Conservation (phyloP, 225 moss, liverwort and hornwort species). For the Neckera pumila region DNA sequence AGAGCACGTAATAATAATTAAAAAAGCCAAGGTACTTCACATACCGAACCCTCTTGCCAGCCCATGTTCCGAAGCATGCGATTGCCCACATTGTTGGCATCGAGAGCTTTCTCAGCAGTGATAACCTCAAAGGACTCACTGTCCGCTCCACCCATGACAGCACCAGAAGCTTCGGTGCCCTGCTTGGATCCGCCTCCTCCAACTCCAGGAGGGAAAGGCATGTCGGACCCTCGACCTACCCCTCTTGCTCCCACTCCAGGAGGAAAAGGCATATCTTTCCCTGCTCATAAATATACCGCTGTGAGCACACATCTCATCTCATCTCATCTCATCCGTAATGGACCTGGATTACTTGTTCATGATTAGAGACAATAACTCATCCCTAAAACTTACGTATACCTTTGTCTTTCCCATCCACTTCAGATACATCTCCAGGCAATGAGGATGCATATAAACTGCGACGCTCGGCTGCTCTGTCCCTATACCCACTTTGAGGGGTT, state of each 20-base stretch:
- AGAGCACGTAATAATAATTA: neutral
- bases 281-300: slow-evolving; percentile 44
- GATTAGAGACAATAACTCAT: slow-evolving; percentile 39
- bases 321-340: slow-evolving; percentile 21
- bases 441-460: slow-evolving; percentile 82
- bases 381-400: slow-evolving; percentile 48
- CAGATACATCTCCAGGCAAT: slow-evolving; percentile 56
- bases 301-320: slow-evolving; percentile 20
- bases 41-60: slow-evolving; percentile 99
- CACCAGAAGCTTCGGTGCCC: slow-evolving; percentile 29
- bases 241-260: slow-evolving; percentile 66
- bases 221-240: slow-evolving; percentile 79
- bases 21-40: neutral
- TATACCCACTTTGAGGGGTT: slow-evolving; percentile 88
- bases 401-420: slow-evolving; percentile 80
- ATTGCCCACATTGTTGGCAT: slow-evolving; percentile 88
- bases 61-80: slow-evolving; percentile 99
- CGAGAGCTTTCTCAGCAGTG: slow-evolving; percentile 83
- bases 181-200: slow-evolving; percentile 73
- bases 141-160: slow-evolving; percentile 71
- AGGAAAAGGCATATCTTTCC: slow-evolving; percentile 71
- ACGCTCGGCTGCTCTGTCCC: slow-evolving; percentile 99
- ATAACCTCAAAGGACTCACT: slow-evolving; percentile 80
- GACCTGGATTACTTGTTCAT: slow-evolving; percentile 35
- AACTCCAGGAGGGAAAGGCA: slow-evolving; percentile 99